Conservation (phyloP, 31 red algal genomes). For the Odonthalia washingtoniensis region DNA sequence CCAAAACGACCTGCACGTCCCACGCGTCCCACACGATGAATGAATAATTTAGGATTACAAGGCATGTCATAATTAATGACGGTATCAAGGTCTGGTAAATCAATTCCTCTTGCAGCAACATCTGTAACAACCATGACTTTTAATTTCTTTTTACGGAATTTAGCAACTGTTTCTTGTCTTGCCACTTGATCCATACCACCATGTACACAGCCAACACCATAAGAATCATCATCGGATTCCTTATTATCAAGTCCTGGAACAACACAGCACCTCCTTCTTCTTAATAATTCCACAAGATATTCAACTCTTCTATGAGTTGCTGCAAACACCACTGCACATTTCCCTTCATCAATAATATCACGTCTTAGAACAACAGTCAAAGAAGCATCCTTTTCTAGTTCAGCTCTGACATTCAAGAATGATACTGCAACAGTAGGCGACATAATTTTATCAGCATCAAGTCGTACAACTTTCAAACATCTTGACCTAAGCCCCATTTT, state of each 20-base stretch:
- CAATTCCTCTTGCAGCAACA: constrained; percentile 97
- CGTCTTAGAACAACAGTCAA: constrained; percentile 66
- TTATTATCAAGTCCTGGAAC: not conserved
- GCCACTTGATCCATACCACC: constrained; percentile 93
- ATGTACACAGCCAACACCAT: constrained; percentile 70
- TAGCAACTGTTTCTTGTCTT: constrained; percentile 64
- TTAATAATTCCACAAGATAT: constrained; percentile 62
- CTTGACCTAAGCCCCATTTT: constrained; percentile 66
- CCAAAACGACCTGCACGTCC: constrained; percentile 88
- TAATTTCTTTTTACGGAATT: constrained; percentile 62
- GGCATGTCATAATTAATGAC: constrained; percentile 97
- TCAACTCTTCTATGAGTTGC: constrained; percentile 82
- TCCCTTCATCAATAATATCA: constrained; percentile 28
- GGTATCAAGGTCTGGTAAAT: constrained; percentile 90
- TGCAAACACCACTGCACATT: constrained; percentile 61
- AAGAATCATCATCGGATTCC: too few relatives aligned
- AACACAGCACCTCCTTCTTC: too few relatives aligned
- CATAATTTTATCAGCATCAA: constrained; percentile 86
- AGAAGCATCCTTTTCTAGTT: constrained; percentile 80
- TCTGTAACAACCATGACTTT: constrained; percentile 92
- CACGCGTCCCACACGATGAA: constrained; percentile 93
- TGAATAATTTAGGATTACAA: constrained; percentile 92
- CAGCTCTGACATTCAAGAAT: constrained; percentile 66
- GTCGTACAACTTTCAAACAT: constrained; percentile 72
- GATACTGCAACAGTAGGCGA: constrained; percentile 77